phyloP scores from a whole-genome alignment of 768 basidiomycete species.

The Xerocomellus intermedius region DNA sequence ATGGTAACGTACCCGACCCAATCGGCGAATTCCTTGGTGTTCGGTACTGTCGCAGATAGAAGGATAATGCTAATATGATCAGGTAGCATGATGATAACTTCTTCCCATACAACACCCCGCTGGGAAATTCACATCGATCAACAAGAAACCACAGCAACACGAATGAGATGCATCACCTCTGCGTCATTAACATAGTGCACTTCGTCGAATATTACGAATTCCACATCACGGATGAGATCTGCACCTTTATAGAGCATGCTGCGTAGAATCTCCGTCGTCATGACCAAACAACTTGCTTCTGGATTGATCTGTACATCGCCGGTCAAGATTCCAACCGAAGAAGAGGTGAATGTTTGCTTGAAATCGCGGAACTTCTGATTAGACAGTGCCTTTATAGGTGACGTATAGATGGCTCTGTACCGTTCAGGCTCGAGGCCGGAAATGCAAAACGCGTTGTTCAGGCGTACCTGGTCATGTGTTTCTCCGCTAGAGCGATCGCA shows the following conservation, averaged over 20 bases:
- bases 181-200: slow-evolving; percentile 99
- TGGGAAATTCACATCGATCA: slow-evolving; percentile 35
- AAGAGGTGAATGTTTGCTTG: slow-evolving; percentile 90
- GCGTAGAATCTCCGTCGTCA: slow-evolving; percentile 97
- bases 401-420: slow-evolving; percentile 92
- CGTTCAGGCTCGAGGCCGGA: slow-evolving; percentile 6
- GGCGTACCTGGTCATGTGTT: slow-evolving; percentile 95
- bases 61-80: slow-evolving; percentile 98
- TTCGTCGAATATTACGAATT: slow-evolving; percentile 99
- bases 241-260: slow-evolving; percentile 99
- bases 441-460: slow-evolving; percentile 12
- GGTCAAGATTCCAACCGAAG: slow-evolving; percentile 92
- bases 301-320: slow-evolving; percentile 99
- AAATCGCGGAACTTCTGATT: slow-evolving; percentile 99
- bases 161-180: slow-evolving; percentile 57
- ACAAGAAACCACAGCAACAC: not conserved
- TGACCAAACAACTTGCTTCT: slow-evolving; percentile 94
- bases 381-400: slow-evolving; percentile 96
- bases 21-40: slow-evolving; percentile 96
- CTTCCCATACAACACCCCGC: slow-evolving; percentile 99
- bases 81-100: slow-evolving; percentile 99
- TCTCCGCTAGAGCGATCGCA: slow-evolving; percentile 93
- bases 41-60: slow-evolving; percentile 95
- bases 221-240: slow-evolving; percentile 96
- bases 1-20: slow-evolving; percentile 87